Percentiles rank a stretch among this genome's conserved stretches.
phyloP scores from a whole-genome alignment of 2,329 filamentous ascomycete species.

The Apiospora sp. region DNA sequence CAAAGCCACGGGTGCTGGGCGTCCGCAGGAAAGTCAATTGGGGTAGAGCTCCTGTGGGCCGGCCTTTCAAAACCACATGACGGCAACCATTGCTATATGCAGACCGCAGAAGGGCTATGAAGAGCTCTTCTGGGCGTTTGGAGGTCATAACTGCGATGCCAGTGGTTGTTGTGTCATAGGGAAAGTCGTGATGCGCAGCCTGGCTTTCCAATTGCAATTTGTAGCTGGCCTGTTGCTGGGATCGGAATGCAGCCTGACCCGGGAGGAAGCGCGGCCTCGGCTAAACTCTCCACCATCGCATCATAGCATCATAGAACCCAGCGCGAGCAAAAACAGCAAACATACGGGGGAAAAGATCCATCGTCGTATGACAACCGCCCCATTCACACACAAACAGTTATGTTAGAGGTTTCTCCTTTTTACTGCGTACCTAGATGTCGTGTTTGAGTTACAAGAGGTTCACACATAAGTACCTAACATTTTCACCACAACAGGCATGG shows the following conservation, averaged over 20 bases:
- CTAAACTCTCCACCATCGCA: slow-evolving; percentile 21
- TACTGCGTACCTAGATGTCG: not conserved
- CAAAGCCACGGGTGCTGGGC: slow-evolving; percentile 1
- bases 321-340: not conserved
- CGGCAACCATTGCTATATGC: slow-evolving; percentile 36
- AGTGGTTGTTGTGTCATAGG: slow-evolving; percentile 7
- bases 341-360: not conserved
- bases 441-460: not conserved
- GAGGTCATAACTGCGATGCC: slow-evolving; percentile 36
- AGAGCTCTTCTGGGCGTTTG: slow-evolving; percentile 38
- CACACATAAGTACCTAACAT: not conserved
- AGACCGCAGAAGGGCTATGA: slow-evolving; percentile 39
- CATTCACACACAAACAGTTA: not conserved
- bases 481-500: not conserved
- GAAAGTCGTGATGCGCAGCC: not conserved
- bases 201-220: slow-evolving; percentile 4
- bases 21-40: slow-evolving; percentile 28
- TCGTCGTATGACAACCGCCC: slow-evolving; percentile 12
- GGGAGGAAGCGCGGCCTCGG: not conserved
- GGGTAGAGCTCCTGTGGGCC: slow-evolving; percentile 25
- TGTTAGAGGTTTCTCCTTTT: not conserved
- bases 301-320: slow-evolving; percentile 10
- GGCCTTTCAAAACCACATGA: slow-evolving; percentile 29
- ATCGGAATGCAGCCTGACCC: not conserved
- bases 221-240: not conserved